phyloP scores from a whole-genome alignment of 2,329 filamentous ascomycete species.

The Penicillium sp. region DNA sequence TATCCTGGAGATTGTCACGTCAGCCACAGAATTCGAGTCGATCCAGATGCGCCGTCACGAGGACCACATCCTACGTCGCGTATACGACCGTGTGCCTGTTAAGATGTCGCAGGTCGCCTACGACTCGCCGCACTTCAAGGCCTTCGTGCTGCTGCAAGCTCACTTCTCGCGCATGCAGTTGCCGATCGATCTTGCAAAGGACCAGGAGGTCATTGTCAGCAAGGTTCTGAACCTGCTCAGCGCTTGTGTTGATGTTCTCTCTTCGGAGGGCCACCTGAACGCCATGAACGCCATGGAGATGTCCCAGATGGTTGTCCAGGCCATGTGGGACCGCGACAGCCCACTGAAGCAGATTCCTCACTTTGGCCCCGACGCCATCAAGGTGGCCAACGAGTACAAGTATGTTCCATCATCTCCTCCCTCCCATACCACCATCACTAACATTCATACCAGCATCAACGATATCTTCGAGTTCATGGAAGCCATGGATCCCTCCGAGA shows the following conservation, averaged over 20 bases:
- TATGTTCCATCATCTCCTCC: slow-evolving; percentile 43
- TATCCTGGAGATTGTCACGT: slow-evolving; percentile 91
- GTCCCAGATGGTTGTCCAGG: slow-evolving; percentile 97
- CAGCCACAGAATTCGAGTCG: slow-evolving; percentile 89
- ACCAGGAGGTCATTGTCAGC: slow-evolving; percentile 77
- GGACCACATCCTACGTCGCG: slow-evolving; percentile 73
- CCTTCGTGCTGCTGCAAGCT: slow-evolving; percentile 90
- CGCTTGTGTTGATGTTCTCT: slow-evolving; percentile 87
- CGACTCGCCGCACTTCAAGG: slow-evolving; percentile 93
- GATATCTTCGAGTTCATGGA: slow-evolving; percentile 98
- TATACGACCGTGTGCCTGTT: slow-evolving; percentile 88
- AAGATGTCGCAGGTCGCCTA: slow-evolving; percentile 83
- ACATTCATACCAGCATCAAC: slow-evolving; percentile 55
- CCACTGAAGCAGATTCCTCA: slow-evolving; percentile 96
- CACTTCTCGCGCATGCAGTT: slow-evolving; percentile 97
- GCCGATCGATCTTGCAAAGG: slow-evolving; percentile 87
- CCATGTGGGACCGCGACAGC: slow-evolving; percentile 97
- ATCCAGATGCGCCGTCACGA: slow-evolving; percentile 93
- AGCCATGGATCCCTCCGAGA: slow-evolving; percentile 92
- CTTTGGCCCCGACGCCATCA: slow-evolving; percentile 73
- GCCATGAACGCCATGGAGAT: slow-evolving; percentile 99
- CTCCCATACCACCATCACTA: no score
- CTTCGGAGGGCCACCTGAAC: slow-evolving; percentile 90
- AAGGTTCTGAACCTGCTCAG: slow-evolving; percentile 82
- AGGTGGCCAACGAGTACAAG: slow-evolving; percentile 69